Evolutionary conservation across 2,329 filamentous ascomycete genomes (phyloP).

Genomic region (Exophiala dermatitidis): DNA sequence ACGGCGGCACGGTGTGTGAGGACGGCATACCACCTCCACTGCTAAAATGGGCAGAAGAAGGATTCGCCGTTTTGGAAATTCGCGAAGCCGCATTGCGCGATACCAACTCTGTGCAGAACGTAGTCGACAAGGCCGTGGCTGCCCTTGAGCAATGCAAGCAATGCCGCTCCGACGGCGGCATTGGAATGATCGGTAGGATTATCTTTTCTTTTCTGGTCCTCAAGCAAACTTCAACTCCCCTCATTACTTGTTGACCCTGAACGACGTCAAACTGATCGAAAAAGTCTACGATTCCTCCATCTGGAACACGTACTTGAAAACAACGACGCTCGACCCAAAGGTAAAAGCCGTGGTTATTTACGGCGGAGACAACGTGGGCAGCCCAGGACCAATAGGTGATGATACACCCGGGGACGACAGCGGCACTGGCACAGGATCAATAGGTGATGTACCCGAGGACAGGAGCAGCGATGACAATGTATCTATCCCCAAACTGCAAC

Average conservation of each 20-base stretch:
- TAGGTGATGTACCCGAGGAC: conserved; percentile 1
- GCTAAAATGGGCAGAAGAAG: conserved; percentile 66
- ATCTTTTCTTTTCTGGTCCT: background rate
- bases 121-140: conserved; percentile 25
- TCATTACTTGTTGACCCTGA: background rate
- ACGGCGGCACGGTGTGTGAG: conserved; percentile 29
- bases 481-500: background rate
- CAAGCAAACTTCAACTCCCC: background rate
- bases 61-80: conserved; percentile 56
- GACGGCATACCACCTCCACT: conserved; percentile 49
- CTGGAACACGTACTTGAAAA: conserved; percentile 8
- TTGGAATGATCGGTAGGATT: background rate
- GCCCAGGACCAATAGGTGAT: background rate
- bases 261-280: too few relatives aligned
- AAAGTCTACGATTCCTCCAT: conserved; percentile 25
- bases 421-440: background rate
- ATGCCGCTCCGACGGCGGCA: conserved; percentile 21
- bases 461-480: conserved; percentile 11
- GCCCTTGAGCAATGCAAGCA: conserved; percentile 25
- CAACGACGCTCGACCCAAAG: conserved; percentile 23
- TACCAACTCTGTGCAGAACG: conserved; percentile 1
- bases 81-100: conserved; percentile 17
- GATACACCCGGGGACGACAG: background rate
- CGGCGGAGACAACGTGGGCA: conserved; percentile 17
- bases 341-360: conserved; percentile 34